Conservation (phyloP, 345 rosid species). For the Abelmoschus esculentus region DNA sequence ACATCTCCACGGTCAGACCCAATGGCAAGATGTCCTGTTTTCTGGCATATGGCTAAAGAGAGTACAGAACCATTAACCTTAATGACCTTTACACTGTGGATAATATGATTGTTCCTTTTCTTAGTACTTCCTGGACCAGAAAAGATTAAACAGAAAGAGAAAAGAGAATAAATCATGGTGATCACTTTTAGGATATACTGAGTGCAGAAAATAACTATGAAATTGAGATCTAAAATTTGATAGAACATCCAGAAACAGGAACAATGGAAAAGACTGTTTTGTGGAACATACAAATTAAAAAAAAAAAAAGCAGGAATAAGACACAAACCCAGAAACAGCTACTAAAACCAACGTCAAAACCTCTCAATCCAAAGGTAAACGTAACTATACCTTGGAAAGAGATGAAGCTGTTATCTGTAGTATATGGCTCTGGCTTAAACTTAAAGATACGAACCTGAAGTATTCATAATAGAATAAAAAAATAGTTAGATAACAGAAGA, state of each 20-base stretch:
- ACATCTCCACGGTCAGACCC: slow-evolving; percentile 91
- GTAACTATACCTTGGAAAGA: slow-evolving; percentile 49
- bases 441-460: slow-evolving; percentile 68
- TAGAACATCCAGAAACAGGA: not conserved
- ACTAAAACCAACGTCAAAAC: slow-evolving; percentile 4
- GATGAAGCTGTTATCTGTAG: slow-evolving; percentile 49
- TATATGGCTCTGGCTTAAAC: slow-evolving; percentile 67
- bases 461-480: not conserved
- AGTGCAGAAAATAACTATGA: not conserved
- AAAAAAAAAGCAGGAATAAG: not conserved
- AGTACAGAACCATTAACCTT: slow-evolving; percentile 66
- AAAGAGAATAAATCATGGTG: not conserved
- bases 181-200: not conserved
- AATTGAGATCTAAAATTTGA: not conserved
- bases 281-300: not conserved
- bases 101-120: slow-evolving; percentile 59
- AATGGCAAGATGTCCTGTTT: slow-evolving; percentile 54
- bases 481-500: not conserved
- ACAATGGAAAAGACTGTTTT: not conserved
- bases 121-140: slow-evolving; percentile 45
- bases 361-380: not conserved
- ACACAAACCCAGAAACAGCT: not conserved
- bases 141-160: not conserved
- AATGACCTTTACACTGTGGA: slow-evolving; percentile 51
- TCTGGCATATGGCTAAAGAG: slow-evolving; percentile 43